These are phyloP conservation scores for Naganishia onofrii DNA, from an alignment of 768 basidiomycete species.

Conservation along the genomic window DNA sequence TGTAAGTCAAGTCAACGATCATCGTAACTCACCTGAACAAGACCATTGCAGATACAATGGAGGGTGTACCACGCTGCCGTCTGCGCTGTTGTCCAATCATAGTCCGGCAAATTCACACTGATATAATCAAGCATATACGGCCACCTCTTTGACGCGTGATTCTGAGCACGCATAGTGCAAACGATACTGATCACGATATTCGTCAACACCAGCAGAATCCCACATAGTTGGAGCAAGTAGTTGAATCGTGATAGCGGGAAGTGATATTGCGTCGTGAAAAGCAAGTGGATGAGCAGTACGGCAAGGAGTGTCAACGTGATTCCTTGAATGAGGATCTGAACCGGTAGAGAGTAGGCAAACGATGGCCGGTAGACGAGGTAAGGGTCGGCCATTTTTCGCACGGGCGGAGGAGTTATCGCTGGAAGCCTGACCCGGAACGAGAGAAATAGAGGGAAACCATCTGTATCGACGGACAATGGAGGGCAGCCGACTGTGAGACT, in stretches of 20 bases:
- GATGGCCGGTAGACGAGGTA: constrained; percentile 72
- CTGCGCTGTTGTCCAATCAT: constrained; percentile 66
- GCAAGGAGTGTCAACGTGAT: constrained; percentile 77
- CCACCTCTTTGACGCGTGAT: constrained; percentile 70
- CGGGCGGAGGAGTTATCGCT: not conserved
- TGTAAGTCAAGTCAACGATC: not conserved
- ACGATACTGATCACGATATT: constrained; percentile 73
- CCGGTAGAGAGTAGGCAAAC: constrained; percentile 82
- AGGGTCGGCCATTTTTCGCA: constrained; percentile 59
- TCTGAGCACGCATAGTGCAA: constrained; percentile 65
- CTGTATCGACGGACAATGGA: not conserved
- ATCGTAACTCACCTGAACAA: constrained; percentile 69
- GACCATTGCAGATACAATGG: constrained; percentile 75
- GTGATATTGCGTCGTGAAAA: constrained; percentile 95
- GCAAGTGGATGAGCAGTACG: constrained; percentile 83
- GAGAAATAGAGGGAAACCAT: not conserved
- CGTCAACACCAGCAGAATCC: constrained; percentile 73
- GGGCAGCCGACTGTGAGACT: no score
- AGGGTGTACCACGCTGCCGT: constrained; percentile 79
- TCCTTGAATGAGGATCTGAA: constrained; percentile 82
- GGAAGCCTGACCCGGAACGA: no score
- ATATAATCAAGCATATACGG: constrained; percentile 96
- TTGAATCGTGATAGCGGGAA: constrained; percentile 90
- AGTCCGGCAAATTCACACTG: constrained; percentile 71
- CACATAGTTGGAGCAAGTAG: constrained; percentile 81